phyloP scores from a whole-genome alignment of 1,139 yeast species.

The Suhomyces choctaworum region DNA sequence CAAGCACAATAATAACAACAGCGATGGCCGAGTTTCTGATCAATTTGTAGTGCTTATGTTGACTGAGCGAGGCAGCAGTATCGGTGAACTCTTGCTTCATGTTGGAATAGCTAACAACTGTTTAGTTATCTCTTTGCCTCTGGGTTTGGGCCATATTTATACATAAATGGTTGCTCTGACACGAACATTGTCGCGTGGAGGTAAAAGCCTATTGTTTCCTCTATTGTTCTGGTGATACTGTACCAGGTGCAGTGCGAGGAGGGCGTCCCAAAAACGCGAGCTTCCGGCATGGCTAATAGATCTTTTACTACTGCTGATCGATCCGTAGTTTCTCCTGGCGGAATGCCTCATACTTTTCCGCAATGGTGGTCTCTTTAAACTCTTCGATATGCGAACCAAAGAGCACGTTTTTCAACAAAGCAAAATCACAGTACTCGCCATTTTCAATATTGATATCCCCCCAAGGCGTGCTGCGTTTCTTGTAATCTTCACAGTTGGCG shows the following conservation, averaged over 20 bases:
- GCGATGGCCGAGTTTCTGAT: slow-evolving; percentile 12
- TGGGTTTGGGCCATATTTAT: too few species aligned
- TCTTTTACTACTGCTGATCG: neutral
- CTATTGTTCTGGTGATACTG: too few species aligned
- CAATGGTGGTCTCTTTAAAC: slow-evolving; percentile 17
- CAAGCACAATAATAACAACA: slow-evolving; percentile 8
- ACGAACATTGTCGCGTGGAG: slow-evolving; percentile 2
- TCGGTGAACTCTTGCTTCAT: slow-evolving; percentile 8
- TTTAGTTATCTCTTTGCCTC: too few species aligned
- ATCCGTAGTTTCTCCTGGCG: slow-evolving; percentile 12
- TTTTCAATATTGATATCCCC: slow-evolving; percentile 16
- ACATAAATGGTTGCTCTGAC: neutral
- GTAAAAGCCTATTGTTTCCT: slow-evolving; percentile 3
- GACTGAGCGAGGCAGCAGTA: slow-evolving; percentile 5
- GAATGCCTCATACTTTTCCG: slow-evolving; percentile 16
- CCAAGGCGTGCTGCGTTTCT: slow-evolving; percentile 15
- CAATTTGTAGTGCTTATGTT: slow-evolving; percentile 12
- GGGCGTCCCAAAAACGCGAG: too few species aligned
- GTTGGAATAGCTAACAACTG: too few species aligned
- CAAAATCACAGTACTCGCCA: slow-evolving; percentile 14
- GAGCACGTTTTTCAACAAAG: slow-evolving; percentile 14
- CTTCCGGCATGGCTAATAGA: too few species aligned
- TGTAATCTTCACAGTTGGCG: slow-evolving; percentile 10
- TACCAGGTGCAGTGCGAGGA: too few species aligned
- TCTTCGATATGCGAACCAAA: slow-evolving; percentile 20